A percentile compares a stretch with the other conserved stretches of the same genome.
phyloP scores from a whole-genome alignment of 2,329 filamentous ascomycete species.

The Parascedosporium putredinis region DNA sequence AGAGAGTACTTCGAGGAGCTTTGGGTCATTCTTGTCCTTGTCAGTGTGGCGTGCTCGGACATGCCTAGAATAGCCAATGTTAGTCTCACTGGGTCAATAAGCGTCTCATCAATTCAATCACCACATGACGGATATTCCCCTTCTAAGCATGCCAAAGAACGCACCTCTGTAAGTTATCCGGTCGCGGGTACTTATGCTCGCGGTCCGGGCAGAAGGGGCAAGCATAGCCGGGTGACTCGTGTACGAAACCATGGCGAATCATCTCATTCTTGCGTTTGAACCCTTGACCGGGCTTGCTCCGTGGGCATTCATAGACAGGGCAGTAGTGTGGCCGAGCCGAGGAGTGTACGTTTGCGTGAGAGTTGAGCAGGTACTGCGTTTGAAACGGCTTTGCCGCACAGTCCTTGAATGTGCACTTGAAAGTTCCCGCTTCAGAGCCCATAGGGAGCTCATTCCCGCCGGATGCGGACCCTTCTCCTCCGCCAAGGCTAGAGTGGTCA shows the following conservation, averaged over 20 bases:
- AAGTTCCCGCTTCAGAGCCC: conserved; percentile 1
- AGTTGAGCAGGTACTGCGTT: conserved; percentile 68
- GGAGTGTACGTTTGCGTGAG: conserved; percentile 64
- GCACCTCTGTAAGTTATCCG: conserved; percentile 90
- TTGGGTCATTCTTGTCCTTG: conserved; percentile 77
- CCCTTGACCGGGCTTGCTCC: conserved; percentile 53
- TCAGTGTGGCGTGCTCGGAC: conserved; percentile 87
- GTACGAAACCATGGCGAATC: conserved; percentile 74
- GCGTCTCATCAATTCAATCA: too few relatives aligned
- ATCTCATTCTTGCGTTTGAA: conserved; percentile 67
- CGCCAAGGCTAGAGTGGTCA: conserved; percentile 32
- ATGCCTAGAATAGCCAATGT: conserved; percentile 47
- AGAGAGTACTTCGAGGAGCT: conserved; percentile 70
- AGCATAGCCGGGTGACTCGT: conserved; percentile 87
- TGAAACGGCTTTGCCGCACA: conserved; percentile 67
- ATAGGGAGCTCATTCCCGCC: background rate
- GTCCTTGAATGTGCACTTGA: conserved; percentile 26
- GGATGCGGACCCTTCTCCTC: conserved; percentile 19
- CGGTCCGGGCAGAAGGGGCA: conserved; percentile 93
- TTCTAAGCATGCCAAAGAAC: conserved; percentile 15
- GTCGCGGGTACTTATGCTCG: conserved; percentile 88
- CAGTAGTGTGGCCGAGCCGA: conserved; percentile 57
- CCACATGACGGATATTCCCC: too few relatives aligned
- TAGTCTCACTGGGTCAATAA: background rate
- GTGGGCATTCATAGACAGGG: conserved; percentile 49